Evolutionary conservation across 2,329 filamentous ascomycete species (phyloP), one percentile per base, ranked within the genome.

Genomic region (Endoconidiophora laricicola): DNA sequence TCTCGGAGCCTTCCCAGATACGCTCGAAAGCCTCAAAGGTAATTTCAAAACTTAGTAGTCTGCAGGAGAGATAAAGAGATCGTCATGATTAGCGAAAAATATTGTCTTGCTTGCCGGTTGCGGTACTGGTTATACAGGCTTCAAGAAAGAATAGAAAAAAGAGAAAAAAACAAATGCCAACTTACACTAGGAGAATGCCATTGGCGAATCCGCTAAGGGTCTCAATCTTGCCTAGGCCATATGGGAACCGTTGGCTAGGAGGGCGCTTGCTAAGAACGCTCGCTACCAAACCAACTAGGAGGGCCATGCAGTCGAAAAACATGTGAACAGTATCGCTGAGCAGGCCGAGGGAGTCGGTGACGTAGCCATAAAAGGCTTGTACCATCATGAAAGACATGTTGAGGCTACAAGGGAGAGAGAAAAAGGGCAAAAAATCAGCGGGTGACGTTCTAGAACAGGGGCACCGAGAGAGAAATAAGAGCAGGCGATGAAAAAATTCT

Each of bases 301-400:
- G 73, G 18, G 90, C 91, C 36, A 95, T 79, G 57, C 91, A 98
- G 65, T 98, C 91, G 59, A 98, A 96, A 60, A 98, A 90, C 91
- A 98, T 98, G 66, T 98, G 91, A 55, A 98, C 91, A 59, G 88
- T 96, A 65, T 98, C 91, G 57, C 87, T 94, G 16, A 98, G 76
- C n/a, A 98, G 72, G 2, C 91, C 91, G 4, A 98, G 69, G 0
- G 91, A 98, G 57, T 94, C 88, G 3, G 87, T 96, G 9, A 91
- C 68, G 58, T 91, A 93, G 45, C 91, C 91, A 60, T 98, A 98
- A 54, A 90, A 86, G 39, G 88, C 83, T 60, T 98, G 91, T 1
- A 98, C 78, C 33, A 84, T 68, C 91, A 98, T 98, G 63, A 98
- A 98, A 5, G 71, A 73, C 58, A 98, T 87, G 61, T 98, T 98